Conservation (phyloP, 176 grass and related monocot species). For the Aegilops tauschii region DNA sequence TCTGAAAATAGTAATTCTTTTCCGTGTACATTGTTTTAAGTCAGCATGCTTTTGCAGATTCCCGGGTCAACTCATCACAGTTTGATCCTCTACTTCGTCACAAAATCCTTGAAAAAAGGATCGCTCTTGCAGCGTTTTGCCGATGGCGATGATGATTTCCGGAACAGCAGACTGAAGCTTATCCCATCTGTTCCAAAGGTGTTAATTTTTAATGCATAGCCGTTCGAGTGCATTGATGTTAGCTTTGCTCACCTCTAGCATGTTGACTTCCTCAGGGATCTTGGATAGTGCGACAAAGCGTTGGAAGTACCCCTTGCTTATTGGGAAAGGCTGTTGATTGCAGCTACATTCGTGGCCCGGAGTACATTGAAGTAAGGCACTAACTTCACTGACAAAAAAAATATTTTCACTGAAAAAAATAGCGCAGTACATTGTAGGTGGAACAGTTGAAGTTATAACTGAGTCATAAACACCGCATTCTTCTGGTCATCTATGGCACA, state of each 20-base stretch:
- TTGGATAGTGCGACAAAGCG: slow-evolving; percentile 96
- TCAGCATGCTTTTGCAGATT: slow-evolving; percentile 60
- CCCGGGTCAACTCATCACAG: slow-evolving; percentile 83
- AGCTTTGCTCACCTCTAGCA: slow-evolving; percentile 24
- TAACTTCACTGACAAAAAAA: not conserved
- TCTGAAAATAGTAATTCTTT: not conserved
- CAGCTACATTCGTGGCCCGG: slow-evolving; percentile 75
- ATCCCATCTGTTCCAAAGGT: slow-evolving; percentile 99
- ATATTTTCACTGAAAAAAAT: not conserved
- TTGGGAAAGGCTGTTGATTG: slow-evolving; percentile 95
- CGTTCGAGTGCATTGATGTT: slow-evolving; percentile 1
- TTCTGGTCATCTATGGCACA: not conserved
- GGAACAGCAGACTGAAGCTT: slow-evolving; percentile 93
- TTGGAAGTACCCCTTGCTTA: slow-evolving; percentile 87
- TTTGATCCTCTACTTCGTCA: slow-evolving; percentile 91
- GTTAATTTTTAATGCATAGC: not conserved
- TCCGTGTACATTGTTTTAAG: not conserved
- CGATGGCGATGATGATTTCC: slow-evolving; percentile 89
- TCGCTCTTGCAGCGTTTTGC: slow-evolving; percentile 89
- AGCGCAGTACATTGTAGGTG: not conserved
- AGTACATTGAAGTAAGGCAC: slow-evolving; percentile 88
- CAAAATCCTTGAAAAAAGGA: slow-evolving; percentile 58
- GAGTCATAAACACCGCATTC: not conserved
- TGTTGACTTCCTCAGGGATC: slow-evolving; percentile 59
- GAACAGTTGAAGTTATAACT: not conserved